A percentile compares a stretch with the other conserved stretches of the same genome.
Evolutionary conservation across 225 moss, liverwort and hornwort species (phyloP).

Genomic region (Asterella californica): DNA sequence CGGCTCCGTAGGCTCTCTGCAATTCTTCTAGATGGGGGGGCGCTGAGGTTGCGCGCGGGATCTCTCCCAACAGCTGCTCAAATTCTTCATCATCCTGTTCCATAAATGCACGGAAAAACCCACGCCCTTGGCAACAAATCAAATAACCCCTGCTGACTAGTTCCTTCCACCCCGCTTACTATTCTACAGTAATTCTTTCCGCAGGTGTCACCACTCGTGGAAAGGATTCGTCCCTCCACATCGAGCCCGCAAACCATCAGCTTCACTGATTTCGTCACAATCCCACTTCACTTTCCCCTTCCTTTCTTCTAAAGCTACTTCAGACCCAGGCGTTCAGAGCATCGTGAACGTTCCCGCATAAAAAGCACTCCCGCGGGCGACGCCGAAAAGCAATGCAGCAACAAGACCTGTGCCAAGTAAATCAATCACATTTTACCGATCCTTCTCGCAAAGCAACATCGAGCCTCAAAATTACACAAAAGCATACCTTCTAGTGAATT

Average conservation of each 20-base stretch:
- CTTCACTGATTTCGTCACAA: slow-evolving; percentile 22
- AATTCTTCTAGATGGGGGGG: slow-evolving; percentile 98
- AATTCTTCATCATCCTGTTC: slow-evolving; percentile 99
- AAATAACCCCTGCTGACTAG: background rate
- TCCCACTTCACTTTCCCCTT: slow-evolving; percentile 18
- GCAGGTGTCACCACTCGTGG: slow-evolving; percentile 16
- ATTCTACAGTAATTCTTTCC: slow-evolving; percentile 16
- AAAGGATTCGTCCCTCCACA: slow-evolving; percentile 33
- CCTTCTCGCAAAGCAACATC: background rate
- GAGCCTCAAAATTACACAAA: background rate
- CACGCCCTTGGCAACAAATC: slow-evolving; percentile 21
- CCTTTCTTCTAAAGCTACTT: background rate
- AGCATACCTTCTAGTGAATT: background rate
- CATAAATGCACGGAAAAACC: slow-evolving; percentile 52
- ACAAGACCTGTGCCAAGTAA: slow-evolving; percentile 1
- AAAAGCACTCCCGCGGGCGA: background rate
- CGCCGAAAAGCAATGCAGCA: background rate
- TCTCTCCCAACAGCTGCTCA: slow-evolving; percentile 98
- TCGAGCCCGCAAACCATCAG: slow-evolving; percentile 43
- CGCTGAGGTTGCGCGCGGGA: slow-evolving; percentile 91
- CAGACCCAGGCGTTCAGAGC: slow-evolving; percentile 11
- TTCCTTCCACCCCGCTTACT: slow-evolving; percentile 16
- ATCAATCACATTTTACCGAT: slow-evolving; percentile 20
- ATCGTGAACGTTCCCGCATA: slow-evolving; percentile 9
- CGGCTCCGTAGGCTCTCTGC: slow-evolving; percentile 81